Evolutionary conservation across 164 flowering plant genomes (phyloP).

Genomic region (Echeveria elegans): DNA sequence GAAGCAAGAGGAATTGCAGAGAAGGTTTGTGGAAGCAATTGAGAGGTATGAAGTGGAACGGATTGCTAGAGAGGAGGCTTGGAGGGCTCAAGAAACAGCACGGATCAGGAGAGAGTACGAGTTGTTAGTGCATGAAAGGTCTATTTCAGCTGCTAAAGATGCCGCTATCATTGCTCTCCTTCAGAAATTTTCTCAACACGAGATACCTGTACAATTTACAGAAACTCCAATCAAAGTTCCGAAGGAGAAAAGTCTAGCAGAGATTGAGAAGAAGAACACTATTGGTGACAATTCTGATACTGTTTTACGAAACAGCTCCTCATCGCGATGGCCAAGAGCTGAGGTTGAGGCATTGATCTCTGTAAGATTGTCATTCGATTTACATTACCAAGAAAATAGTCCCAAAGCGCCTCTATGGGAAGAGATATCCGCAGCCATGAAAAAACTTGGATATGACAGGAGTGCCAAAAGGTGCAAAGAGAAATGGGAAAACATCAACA

Average conservation of each 20-base stretch:
- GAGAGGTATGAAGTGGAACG: slow-evolving; percentile 48
- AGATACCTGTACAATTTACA: slow-evolving; percentile 13
- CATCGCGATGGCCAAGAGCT: slow-evolving; percentile 64
- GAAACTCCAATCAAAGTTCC: slow-evolving; percentile 9
- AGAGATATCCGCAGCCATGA: slow-evolving; percentile 47
- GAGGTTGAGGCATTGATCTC: slow-evolving; percentile 55
- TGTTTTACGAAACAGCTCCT: slow-evolving; percentile 2
- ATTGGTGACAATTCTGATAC: not conserved
- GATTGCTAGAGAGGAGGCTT: slow-evolving; percentile 47
- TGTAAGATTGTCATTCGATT: slow-evolving; percentile 27
- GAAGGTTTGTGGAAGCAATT: slow-evolving; percentile 39
- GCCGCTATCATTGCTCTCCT: slow-evolving; percentile 51
- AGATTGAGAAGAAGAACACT: not conserved
- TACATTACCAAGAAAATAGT: slow-evolving; percentile 34
- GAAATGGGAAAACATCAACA: slow-evolving; percentile 77
- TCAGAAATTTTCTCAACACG: slow-evolving; percentile 33
- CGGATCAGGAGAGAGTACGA: slow-evolving; percentile 43
- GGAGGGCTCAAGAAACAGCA: slow-evolving; percentile 47
- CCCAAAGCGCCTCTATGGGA: slow-evolving; percentile 63
- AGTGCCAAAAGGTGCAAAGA: slow-evolving; percentile 60
- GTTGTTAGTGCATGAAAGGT: slow-evolving; percentile 42
- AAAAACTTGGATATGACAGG: slow-evolving; percentile 40
- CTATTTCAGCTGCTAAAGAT: slow-evolving; percentile 56
- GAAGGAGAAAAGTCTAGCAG: slow-evolving; percentile 7
- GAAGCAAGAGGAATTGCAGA: slow-evolving; percentile 49